A percentile compares a stretch with the other conserved stretches of the same genome.
phyloP scores from a whole-genome alignment of 371 early-diverging fungal genomes.

The Mucor sp. region DNA sequence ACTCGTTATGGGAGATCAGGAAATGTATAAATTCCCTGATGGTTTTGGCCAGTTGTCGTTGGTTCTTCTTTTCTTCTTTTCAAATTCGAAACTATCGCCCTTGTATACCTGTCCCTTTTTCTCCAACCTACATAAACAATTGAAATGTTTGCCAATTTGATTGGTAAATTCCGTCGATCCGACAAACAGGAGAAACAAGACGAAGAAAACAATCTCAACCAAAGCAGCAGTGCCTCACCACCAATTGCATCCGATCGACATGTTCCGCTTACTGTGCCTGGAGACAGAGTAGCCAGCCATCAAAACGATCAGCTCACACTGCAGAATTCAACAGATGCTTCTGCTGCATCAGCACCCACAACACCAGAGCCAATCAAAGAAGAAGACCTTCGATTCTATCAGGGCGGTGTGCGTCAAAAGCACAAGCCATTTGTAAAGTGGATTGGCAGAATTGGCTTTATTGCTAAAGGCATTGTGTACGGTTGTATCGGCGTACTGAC shows the following conservation, averaged over 20 bases:
- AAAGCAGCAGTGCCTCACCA: neutral
- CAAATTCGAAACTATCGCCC: neutral
- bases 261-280: neutral
- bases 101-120: neutral
- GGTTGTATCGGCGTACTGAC: conserved; percentile 51
- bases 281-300: neutral
- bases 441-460: conserved; percentile 43
- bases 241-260: neutral
- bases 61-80: neutral
- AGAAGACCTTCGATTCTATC: conserved; percentile 21
- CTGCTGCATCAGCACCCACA: conserved; percentile 4
- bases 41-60: neutral
- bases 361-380: neutral
- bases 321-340: neutral
- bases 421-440: conserved; percentile 16
- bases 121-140: neutral
- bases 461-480: conserved; percentile 51
- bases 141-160: neutral
- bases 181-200: neutral
- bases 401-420: conserved; percentile 26
- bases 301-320: neutral
- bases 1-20: neutral
- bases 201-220: neutral
- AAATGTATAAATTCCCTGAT: neutral
- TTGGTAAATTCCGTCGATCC: neutral